Percentiles rank a stretch among this genome's conserved stretches.
These are phyloP conservation scores for Komagataella pastoris DNA, from an alignment of 805 yeast genomes.

Conservation along the genomic window DNA sequence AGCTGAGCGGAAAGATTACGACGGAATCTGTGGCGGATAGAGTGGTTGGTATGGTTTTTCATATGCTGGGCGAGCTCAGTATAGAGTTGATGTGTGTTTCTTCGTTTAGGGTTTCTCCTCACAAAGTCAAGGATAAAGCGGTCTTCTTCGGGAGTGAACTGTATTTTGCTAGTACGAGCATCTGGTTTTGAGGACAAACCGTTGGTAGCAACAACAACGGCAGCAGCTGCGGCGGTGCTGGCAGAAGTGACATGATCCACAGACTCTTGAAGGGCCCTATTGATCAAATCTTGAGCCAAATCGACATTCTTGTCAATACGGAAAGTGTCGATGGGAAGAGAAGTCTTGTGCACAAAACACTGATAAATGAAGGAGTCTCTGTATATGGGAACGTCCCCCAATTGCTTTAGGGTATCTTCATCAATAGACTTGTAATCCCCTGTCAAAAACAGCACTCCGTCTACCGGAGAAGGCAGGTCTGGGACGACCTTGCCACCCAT, in stretches of 20 bases:
- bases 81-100: constrained; percentile 59
- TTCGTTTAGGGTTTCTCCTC: constrained; percentile 48
- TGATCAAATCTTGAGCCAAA: background rate
- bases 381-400: background rate
- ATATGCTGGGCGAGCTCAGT: constrained; percentile 46
- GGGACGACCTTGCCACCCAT: background rate
- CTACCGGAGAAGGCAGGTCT: background rate
- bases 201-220: background rate
- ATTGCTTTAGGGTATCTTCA: background rate
- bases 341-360: background rate
- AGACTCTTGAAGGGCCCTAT: background rate
- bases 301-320: background rate
- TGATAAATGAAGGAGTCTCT: background rate
- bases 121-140: constrained; percentile 52
- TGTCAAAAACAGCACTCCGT: background rate
- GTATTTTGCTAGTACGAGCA: constrained; percentile 16
- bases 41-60: constrained; percentile 62
- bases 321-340: background rate
- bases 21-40: constrained; percentile 52
- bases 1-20: constrained; percentile 26
- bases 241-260: background rate
- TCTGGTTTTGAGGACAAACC: background rate
- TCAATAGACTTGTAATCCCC: background rate
- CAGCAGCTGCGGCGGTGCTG: background rate
- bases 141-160: constrained; percentile 55